Evolutionary conservation across 2,329 filamentous ascomycete species (phyloP).

Genomic region (Aspergillus aculeatus): DNA sequence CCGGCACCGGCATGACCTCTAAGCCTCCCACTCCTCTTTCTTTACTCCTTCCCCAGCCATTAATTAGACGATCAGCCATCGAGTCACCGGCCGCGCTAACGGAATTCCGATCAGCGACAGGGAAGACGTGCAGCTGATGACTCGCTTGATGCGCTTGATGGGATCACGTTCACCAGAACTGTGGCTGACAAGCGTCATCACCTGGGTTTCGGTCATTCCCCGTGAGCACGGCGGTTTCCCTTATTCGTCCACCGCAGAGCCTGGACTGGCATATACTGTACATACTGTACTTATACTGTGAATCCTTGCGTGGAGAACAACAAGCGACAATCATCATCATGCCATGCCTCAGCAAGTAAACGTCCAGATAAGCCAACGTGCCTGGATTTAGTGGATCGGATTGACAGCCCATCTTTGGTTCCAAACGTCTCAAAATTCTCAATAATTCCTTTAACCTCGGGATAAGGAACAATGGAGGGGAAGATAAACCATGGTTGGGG

Average conservation of each 20-base stretch:
- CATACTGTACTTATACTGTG: background rate
- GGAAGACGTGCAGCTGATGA: background rate
- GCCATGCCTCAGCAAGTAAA: conserved; percentile 2
- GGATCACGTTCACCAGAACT: conserved; percentile 2
- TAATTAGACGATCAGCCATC: background rate
- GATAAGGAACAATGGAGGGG: background rate
- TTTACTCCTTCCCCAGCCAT: background rate
- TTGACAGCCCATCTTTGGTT: background rate
- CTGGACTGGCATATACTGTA: background rate
- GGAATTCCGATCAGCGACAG: background rate
- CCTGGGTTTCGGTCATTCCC: background rate
- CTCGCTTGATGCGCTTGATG: background rate
- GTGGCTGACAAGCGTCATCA: conserved; percentile 1
- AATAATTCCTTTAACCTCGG: background rate
- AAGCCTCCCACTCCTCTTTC: background rate
- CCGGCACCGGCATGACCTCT: background rate
- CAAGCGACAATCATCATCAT: background rate
- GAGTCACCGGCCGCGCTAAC: conserved; percentile 1
- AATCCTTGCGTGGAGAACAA: background rate
- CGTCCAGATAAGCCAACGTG: conserved; percentile 5
- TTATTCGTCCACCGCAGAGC: background rate
- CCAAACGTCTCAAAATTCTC: background rate
- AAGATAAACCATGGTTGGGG: conserved; percentile 4
- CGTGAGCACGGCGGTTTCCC: background rate
- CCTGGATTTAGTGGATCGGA: conserved; percentile 1